Evolutionary conservation across 768 basidiomycete species (phyloP).

Genomic region (Austroboletus festivus): DNA sequence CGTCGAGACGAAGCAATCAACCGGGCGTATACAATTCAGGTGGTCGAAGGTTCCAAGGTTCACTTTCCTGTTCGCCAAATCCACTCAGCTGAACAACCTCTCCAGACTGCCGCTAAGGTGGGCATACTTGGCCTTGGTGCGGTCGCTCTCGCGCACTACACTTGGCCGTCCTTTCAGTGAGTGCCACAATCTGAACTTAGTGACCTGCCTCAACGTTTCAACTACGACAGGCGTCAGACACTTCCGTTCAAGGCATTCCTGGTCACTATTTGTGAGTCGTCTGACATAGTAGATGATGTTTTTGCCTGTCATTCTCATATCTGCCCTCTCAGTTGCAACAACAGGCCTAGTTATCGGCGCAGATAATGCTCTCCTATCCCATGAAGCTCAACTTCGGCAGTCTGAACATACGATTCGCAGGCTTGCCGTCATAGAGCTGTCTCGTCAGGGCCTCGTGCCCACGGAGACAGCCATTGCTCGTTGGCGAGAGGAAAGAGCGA

Average conservation of each 20-base stretch:
- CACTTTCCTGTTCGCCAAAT: constrained; percentile 18
- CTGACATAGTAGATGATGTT: background rate
- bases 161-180: constrained; percentile 74
- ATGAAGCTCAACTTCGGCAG: constrained; percentile 62
- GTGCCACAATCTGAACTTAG: constrained; percentile 13
- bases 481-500: constrained; percentile 59
- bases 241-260: constrained; percentile 80
- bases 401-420: constrained; percentile 69
- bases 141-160: constrained; percentile 59
- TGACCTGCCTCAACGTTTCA: background rate
- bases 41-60: constrained; percentile 56
- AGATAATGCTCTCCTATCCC: constrained; percentile 69
- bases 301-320: constrained; percentile 1
- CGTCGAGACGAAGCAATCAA: constrained; percentile 54
- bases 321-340: constrained; percentile 46
- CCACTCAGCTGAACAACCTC: background rate
- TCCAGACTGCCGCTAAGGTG: constrained; percentile 52
- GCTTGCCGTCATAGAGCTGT: constrained; percentile 72
- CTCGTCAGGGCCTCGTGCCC: constrained; percentile 67
- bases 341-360: constrained; percentile 72
- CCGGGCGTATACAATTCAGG: constrained; percentile 56
- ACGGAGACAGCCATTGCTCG: constrained; percentile 82
- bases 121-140: constrained; percentile 58
- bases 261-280: constrained; percentile 60
- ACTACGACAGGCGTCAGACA: constrained; percentile 60